Base-by-base conservation (phyloP, 2,329 filamentous ascomycete genomes). In the Geoglossum cookeanum region DNA sequence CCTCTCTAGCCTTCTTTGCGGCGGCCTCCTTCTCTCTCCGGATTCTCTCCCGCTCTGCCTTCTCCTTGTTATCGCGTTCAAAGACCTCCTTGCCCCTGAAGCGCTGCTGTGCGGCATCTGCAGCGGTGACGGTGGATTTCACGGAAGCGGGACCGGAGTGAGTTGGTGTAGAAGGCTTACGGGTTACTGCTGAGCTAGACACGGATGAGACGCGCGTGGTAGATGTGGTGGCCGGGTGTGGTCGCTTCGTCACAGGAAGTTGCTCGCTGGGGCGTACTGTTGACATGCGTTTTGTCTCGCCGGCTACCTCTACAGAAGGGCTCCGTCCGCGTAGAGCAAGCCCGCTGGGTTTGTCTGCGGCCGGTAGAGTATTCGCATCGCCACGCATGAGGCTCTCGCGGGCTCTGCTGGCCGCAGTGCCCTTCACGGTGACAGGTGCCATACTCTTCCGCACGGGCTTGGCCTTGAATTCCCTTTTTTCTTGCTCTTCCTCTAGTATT, bases 391-490 rank as follows among this genome's bases (percentile, higher is more conserved):
- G 17, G 80, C 80, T 39, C 74, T 74, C 4, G 80, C 80, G 65
- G 81, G 84, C 71, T 83, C 83, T 63, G 83, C 78, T 57, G 80
- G 77, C 57, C 75, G 74, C 66, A 73, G 78, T 29, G 71, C 75
- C 59, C 80, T 77, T 61, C 81, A 79, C 61, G 82, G 79, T 62
- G 22, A 52, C 48, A 5, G 48, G 48, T 9, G 48, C 48, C 48
- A 52, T 52, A 29, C 48, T 52, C 22, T 32, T 33, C 80, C 78
- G 62, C 81, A 73, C 3, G 48, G 83, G 67, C 60, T 73, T 75
- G 58, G 77, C 71, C 63, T 81, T 75, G 48, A 52, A 52, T 33
- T 52, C 48, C 57, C 74, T 72, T 64, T 79, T 71, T 68, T 82
- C 73, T 61, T 75, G 71, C 68, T 80, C 27, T 52, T 42, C n/a